A percentile compares a stretch with the other conserved stretches of the same genome.
These are phyloP conservation scores for Hanseniaspora gamundiae DNA, from an alignment of 1,139 yeast genomes.

Conservation along the genomic window DNA sequence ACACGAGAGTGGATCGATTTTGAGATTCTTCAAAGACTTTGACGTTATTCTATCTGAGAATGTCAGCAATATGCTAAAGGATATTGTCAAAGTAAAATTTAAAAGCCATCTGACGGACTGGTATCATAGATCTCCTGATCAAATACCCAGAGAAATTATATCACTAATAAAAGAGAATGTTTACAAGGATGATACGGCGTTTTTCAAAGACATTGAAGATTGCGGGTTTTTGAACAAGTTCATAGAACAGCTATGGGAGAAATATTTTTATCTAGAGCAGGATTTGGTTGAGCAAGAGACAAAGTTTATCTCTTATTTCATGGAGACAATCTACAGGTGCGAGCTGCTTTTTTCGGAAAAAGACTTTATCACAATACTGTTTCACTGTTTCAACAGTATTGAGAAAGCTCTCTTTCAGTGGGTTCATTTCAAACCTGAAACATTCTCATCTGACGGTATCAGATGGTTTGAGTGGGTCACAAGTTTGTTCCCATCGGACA, in stretches of 20 bases:
- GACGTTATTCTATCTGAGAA: not conserved
- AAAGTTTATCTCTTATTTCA: conserved; percentile 8
- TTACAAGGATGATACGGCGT: conserved; percentile 19
- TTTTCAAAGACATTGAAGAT: conserved; percentile 15
- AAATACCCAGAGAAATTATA: conserved; percentile 16
- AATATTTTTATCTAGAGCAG: conserved; percentile 17
- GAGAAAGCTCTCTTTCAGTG: conserved; percentile 19
- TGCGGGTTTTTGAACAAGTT: conserved; percentile 27
- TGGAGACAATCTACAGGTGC: conserved; percentile 10
- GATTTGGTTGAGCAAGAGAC: conserved; percentile 14
- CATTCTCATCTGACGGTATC: conserved; percentile 10
- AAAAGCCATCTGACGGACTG: conserved; percentile 24
- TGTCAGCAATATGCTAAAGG: not conserved
- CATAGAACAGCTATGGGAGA: conserved; percentile 17
- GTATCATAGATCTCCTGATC: conserved; percentile 21
- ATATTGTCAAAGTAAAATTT: conserved; percentile 20
- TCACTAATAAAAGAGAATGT: not conserved
- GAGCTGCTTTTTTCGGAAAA: conserved; percentile 8
- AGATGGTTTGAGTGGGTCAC: conserved; percentile 17
- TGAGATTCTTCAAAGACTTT: not conserved
- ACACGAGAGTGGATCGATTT: conserved; percentile 4
- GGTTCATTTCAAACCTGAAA: conserved; percentile 12
- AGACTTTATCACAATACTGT: conserved; percentile 8
- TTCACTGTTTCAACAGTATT: conserved; percentile 15
- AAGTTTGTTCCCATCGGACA: conserved; percentile 10